Conservation (phyloP, 352 stramenopile genomes). For the Pythium diclinum region DNA sequence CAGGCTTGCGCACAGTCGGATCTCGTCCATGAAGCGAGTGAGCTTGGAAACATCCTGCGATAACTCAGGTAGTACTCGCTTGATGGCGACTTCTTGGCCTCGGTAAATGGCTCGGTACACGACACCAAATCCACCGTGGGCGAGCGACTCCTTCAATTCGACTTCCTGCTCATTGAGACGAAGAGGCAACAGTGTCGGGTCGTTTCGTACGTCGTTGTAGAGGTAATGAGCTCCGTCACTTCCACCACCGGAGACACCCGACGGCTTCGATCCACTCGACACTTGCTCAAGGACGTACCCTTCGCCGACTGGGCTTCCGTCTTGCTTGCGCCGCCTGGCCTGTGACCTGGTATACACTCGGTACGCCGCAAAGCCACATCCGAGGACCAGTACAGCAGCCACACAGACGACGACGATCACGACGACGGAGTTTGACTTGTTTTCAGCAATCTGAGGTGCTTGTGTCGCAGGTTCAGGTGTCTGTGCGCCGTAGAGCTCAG, state of each 20-base stretch:
- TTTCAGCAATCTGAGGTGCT: no score
- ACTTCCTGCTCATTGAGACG: not conserved
- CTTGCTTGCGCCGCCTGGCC: no score
- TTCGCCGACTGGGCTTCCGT: no score
- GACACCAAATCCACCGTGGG: not conserved
- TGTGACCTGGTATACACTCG: no score
- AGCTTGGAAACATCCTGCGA: slow-evolving; percentile 15
- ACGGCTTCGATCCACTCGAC: not conserved
- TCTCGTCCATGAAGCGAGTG: slow-evolving; percentile 33
- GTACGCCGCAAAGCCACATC: no score
- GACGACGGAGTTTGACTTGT: no score
- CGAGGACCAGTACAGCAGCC: no score
- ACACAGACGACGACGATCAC: no score
- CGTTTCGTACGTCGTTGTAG: slow-evolving; percentile 1
- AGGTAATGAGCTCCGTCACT: not conserved
- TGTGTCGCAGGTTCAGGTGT: no score
- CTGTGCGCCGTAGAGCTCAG: not conserved
- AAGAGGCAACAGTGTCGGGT: not conserved
- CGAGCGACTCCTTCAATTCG: not conserved
- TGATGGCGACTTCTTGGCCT: slow-evolving; percentile 6
- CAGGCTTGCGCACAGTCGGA: slow-evolving; percentile 29
- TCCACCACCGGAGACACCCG: not conserved
- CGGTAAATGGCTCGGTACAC: slow-evolving; percentile 10
- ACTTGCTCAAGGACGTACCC: no score
- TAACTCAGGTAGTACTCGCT: slow-evolving; percentile 19